Percentiles rank a stretch among this genome's conserved stretches.
Conservation (phyloP, 179 eudicot species). For the Gypsophila paniculata region DNA sequence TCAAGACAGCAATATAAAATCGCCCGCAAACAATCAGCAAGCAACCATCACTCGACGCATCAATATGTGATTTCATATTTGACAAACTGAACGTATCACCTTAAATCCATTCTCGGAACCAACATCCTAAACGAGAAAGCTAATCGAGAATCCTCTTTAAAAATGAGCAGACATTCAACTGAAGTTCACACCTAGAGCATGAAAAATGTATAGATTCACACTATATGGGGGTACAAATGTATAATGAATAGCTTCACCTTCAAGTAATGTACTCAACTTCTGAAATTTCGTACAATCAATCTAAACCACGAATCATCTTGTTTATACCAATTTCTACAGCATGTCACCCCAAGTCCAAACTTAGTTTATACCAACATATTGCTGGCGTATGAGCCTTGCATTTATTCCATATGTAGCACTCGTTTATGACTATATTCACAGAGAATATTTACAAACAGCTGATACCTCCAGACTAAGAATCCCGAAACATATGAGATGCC, state of each 20-base stretch:
- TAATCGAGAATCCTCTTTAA: not conserved
- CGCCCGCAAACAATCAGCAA: too few relatives aligned
- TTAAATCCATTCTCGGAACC: not conserved
- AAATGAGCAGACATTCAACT: not conserved
- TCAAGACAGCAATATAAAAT: too few relatives aligned
- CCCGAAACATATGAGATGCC: conserved; percentile 6
- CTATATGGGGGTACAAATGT: not conserved
- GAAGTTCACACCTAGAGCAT: not conserved
- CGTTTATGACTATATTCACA: not conserved
- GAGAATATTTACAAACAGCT: conserved; percentile 11
- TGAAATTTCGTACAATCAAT: not conserved
- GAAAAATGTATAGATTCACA: not conserved
- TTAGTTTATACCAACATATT: not conserved
- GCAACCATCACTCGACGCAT: too few relatives aligned
- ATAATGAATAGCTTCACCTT: not conserved
- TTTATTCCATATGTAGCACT: not conserved
- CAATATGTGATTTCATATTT: not conserved
- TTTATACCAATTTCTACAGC: not conserved
- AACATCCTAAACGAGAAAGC: not conserved
- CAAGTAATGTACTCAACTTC: not conserved
- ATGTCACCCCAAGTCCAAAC: not conserved
- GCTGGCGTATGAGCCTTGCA: not conserved
- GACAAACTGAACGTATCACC: not conserved
- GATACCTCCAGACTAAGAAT: conserved; percentile 3
- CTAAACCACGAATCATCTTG: not conserved